Evolutionary conservation across 352 stramenopile genomes (phyloP).

Genomic region (Lagenidium giganteum): DNA sequence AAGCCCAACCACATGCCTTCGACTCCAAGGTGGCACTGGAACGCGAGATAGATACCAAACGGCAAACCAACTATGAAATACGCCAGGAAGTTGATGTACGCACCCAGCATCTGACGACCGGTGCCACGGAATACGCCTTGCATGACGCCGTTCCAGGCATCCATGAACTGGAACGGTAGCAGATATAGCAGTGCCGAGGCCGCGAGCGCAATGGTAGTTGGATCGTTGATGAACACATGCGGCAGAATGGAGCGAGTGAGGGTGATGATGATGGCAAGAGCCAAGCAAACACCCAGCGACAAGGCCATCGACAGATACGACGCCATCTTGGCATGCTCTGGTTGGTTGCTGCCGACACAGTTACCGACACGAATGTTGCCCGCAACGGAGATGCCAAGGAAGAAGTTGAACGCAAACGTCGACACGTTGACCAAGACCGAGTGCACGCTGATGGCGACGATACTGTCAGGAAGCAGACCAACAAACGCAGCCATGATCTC

Average conservation of each 20-base stretch:
- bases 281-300: conserved; percentile 23
- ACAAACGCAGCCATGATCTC: conserved; percentile 54
- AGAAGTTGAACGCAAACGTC: conserved; percentile 60
- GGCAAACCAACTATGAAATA: conserved; percentile 80
- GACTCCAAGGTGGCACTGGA: conserved; percentile 39
- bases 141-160: conserved; percentile 41
- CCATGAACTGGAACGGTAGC: conserved; percentile 39
- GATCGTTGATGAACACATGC: conserved; percentile 38
- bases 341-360: conserved; percentile 39
- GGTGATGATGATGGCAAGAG: conserved; percentile 19
- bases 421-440: conserved; percentile 61
- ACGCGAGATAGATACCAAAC: conserved; percentile 43
- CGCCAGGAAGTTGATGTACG: conserved; percentile 57
- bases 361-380: conserved; percentile 65
- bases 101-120: conserved; percentile 51
- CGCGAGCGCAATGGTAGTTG: conserved; percentile 29
- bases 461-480: conserved; percentile 37
- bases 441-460: conserved; percentile 53
- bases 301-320: conserved; percentile 26
- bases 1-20: conserved; percentile 59
- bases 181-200: conserved; percentile 35
- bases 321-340: conserved; percentile 38
- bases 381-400: conserved; percentile 43
- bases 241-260: conserved; percentile 19
- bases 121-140: conserved; percentile 67